These are phyloP conservation scores for Pseudogymnoascus sp. DNA, from an alignment of 2,329 filamentous ascomycete genomes.

Conservation along the genomic window DNA sequence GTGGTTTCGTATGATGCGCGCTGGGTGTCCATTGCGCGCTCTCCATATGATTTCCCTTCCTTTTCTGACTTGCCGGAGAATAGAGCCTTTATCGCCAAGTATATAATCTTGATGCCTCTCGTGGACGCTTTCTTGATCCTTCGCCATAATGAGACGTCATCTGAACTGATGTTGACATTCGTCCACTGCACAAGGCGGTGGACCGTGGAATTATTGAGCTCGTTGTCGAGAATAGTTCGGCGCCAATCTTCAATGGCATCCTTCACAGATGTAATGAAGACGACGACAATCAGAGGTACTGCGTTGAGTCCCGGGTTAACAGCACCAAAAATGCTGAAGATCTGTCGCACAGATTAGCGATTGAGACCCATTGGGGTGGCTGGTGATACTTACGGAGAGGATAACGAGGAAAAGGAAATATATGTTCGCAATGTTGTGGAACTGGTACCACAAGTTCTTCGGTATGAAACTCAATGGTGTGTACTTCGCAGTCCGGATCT, in stretches of 20 bases:
- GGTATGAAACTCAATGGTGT: conserved; percentile 90
- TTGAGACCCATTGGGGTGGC: conserved; percentile 9
- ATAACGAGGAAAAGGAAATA: conserved; percentile 98
- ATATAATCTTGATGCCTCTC: conserved; percentile 15
- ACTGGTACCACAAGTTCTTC: conserved; percentile 96
- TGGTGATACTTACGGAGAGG: conserved; percentile 63
- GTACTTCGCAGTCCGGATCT: conserved; percentile 96
- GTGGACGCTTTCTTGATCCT: conserved; percentile 79
- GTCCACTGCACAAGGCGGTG: conserved; percentile 82
- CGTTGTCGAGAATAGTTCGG: conserved; percentile 80
- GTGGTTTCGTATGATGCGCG: conserved; percentile 54
- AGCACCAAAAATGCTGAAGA: conserved; percentile 93
- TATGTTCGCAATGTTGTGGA: conserved; percentile 96
- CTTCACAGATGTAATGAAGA: conserved; percentile 81
- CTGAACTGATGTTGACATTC: conserved; percentile 87
- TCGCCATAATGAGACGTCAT: conserved; percentile 79
- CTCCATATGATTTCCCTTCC: conserved; percentile 15
- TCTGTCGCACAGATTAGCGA: conserved; percentile 43
- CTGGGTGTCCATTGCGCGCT: conserved; percentile 21
- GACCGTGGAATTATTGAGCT: conserved; percentile 92
- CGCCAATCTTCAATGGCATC: conserved; percentile 94
- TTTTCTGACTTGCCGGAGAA: conserved; percentile 44
- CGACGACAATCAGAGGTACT: conserved; percentile 87
- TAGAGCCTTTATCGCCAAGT: conserved; percentile 6
- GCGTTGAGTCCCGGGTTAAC: conserved; percentile 83